Evolutionary conservation across 2,329 filamentous ascomycete genomes (phyloP).

Genomic region (Verticillium tricorpus): DNA sequence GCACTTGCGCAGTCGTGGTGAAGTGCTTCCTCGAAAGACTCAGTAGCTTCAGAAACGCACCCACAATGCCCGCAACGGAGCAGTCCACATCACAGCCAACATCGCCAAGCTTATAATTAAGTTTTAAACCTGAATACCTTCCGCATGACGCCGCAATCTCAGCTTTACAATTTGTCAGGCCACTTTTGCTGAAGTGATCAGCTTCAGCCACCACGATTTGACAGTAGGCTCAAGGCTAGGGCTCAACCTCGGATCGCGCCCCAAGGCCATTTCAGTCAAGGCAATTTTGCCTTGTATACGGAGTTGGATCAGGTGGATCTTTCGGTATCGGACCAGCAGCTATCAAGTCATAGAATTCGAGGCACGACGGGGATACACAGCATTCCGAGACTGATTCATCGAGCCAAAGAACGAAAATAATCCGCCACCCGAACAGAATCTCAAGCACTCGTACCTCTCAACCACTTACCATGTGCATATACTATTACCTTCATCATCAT

Average conservation of each 20-base stretch:
- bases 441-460: no score
- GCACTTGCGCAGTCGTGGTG: neutral
- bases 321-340: neutral
- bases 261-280: neutral
- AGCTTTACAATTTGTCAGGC: neutral
- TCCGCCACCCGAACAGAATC: neutral
- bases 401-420: neutral
- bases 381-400: neutral
- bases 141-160: neutral
- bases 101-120: neutral
- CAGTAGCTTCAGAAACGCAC: neutral
- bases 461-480: slow-evolving; percentile 38
- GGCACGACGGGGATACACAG: neutral
- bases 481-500: slow-evolving; percentile 47
- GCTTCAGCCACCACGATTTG: neutral
- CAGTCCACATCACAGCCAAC: neutral
- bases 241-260: neutral
- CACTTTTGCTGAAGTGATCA: neutral
- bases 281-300: neutral
- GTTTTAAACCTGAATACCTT: neutral
- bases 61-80: neutral
- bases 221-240: no score
- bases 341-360: no score
- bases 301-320: neutral
- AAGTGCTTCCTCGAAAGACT: neutral